Base-by-base conservation (phyloP, 345 rosid genomes). In the Gossypium ekmanianum region DNA sequence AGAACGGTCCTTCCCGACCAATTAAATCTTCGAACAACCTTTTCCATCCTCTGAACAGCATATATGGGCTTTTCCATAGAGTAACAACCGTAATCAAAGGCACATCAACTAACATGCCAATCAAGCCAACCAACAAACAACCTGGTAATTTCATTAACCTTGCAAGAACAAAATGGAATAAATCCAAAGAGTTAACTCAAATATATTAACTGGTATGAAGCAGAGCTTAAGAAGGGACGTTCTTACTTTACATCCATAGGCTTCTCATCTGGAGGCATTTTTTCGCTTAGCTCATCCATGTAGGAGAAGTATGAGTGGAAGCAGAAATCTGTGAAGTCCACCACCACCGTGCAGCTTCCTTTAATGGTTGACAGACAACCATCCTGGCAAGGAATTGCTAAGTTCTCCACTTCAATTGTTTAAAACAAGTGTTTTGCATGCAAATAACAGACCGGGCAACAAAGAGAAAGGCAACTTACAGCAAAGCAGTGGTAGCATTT, bases 1-100 rank as follows among this genome's bases (percentile, higher is more conserved):
- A 75, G 81, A 94, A 94, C 0, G 97, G 97, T 34, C 98, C 97
- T 75, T 94, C 97, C 79, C 97, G 77, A 24, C 98, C 97, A 50
- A 92, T 85, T 82, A 92, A 82, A 78, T 94, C 97, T 81, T 94
- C 97, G 24, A 94, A 72, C 9, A 58, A 85, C 83, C 97, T 86
- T 83, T 87, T 92, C 97, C 97, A 92, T 71, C 97, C 98, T 84
- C 47, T 85, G 66, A 90, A 82, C 79, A 92, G 75, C 98, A 92
- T 92, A 68, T 79, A 89, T 1, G 97, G 98, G 75, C 94, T 90
- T 85, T 89, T 94, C 89, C 87, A 88, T 48, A 94, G 68, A 79
- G 97, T 88, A 77, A 92, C 81, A 74, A 54, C 86, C 39, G 91
- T 83, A 71, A 92, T 86, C 26, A 83, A 74, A 80, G 86, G 75